phyloP scores from a whole-genome alignment of 306 rosid species.

The Lupinus albus region DNA sequence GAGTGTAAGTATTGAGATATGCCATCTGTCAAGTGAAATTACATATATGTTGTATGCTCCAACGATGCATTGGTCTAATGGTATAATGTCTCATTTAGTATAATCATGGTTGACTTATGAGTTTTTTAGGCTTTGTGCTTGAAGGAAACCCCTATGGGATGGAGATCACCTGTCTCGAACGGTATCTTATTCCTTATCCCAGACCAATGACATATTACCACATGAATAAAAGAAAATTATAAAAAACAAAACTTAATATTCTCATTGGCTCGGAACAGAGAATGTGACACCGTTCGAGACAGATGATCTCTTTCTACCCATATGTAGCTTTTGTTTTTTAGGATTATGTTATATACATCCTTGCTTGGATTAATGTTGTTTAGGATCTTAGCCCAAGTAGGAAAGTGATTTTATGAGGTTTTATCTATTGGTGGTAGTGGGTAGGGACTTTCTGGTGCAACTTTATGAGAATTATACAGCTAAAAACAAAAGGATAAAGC shows the following conservation, averaged over 20 bases:
- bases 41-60: no score
- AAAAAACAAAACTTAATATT: no score
- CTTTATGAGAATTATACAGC: slow-evolving; percentile 31
- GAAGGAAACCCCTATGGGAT: not conserved
- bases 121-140: not conserved
- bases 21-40: no score
- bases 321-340: not conserved
- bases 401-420: not conserved
- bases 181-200: no score
- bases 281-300: no score
- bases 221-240: no score
- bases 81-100: not conserved
- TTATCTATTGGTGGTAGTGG: not conserved
- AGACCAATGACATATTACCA: no score
- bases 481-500: slow-evolving; percentile 29
- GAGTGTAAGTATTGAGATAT: no score
- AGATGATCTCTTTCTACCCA: no score
- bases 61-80: no score
- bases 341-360: not conserved
- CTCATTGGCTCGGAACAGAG: no score
- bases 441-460: slow-evolving; percentile 15
- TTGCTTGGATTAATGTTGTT: not conserved
- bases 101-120: slow-evolving; percentile 22
- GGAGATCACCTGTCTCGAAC: no score
- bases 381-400: not conserved